These are phyloP conservation scores for Pueraria montana DNA, from an alignment of 306 rosid genomes.

Conservation along the genomic window DNA sequence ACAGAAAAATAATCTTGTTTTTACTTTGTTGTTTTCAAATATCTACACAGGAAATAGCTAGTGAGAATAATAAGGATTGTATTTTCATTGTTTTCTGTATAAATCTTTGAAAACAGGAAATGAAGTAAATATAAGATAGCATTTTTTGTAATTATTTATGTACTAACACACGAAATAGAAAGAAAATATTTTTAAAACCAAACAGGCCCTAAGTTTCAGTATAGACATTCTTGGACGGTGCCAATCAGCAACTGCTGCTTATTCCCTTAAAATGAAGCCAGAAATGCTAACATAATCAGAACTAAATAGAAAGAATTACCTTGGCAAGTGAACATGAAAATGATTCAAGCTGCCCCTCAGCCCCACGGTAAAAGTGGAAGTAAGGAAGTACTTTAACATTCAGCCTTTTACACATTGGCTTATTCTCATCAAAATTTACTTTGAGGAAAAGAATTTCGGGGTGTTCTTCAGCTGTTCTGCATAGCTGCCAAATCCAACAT, in stretches of 20 bases:
- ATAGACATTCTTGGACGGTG: not conserved
- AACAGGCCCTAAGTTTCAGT: conserved; percentile 11
- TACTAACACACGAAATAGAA: not conserved
- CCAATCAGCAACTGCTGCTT: not conserved
- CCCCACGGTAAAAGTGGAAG: conserved; percentile 98
- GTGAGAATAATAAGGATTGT: not conserved
- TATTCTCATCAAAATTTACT: conserved; percentile 97
- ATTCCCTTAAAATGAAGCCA: conserved; percentile 11
- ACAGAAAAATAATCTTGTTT: not conserved
- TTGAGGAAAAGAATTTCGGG: conserved; percentile 89
- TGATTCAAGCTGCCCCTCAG: conserved; percentile 90
- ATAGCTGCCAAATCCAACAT: conserved; percentile 72
- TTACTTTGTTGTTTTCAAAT: not conserved
- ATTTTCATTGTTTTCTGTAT: not conserved
- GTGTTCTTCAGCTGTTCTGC: conserved; percentile 95
- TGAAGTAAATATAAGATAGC: no score
- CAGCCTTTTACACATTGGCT: conserved; percentile 96
- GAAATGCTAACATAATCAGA: conserved; percentile 32
- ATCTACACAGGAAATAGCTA: not conserved
- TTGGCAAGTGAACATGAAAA: conserved; percentile 99
- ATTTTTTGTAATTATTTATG: not conserved
- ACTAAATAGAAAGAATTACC: conserved; percentile 60
- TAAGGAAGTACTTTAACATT: conserved; percentile 97
- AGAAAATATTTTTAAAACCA: not conserved
- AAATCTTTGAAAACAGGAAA: not conserved